A percentile compares a stretch with the other conserved stretches of the same genome.
These are phyloP conservation scores for Curvularia spicifera DNA, from an alignment of 2,329 filamentous ascomycete species.

Conservation along the genomic window DNA sequence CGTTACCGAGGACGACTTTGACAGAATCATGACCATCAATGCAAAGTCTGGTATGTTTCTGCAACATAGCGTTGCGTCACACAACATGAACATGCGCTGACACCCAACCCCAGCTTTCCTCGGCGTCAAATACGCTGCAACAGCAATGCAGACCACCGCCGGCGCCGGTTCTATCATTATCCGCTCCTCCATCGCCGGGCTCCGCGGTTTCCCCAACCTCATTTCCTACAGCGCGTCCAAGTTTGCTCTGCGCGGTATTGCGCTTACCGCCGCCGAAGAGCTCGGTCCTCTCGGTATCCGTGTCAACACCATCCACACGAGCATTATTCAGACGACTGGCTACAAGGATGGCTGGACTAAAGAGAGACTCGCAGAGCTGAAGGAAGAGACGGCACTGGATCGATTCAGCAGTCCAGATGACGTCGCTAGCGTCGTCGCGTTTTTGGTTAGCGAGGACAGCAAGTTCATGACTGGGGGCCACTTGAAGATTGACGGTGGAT, in stretches of 20 bases:
- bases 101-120: constrained; percentile 40
- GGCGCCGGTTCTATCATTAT: constrained; percentile 50
- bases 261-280: constrained; percentile 49
- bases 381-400: constrained; percentile 44
- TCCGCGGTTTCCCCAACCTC: constrained; percentile 48
- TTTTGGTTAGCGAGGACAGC: constrained; percentile 50
- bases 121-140: constrained; percentile 47
- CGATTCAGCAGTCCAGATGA: constrained; percentile 49
- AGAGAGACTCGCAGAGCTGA: constrained; percentile 45
- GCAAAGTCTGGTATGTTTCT: constrained; percentile 45
- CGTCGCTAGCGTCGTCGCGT: constrained; percentile 49
- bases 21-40: constrained; percentile 48
- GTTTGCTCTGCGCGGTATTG: constrained; percentile 50
- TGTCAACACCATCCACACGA: constrained; percentile 52
- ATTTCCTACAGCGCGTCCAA: constrained; percentile 48
- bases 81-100: constrained; percentile 8
- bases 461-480: constrained; percentile 50
- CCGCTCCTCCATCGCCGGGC: constrained; percentile 50
- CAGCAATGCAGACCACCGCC: constrained; percentile 39
- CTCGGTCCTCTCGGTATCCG: constrained; percentile 49
- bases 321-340: constrained; percentile 48
- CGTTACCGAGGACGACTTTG: constrained; percentile 45
- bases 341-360: constrained; percentile 46
- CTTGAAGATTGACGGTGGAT: constrained; percentile 46
- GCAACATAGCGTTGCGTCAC: neutral